phyloP scores from a whole-genome alignment of 1,284 basidiomycete genomes.

The Naganishia sp. region DNA sequence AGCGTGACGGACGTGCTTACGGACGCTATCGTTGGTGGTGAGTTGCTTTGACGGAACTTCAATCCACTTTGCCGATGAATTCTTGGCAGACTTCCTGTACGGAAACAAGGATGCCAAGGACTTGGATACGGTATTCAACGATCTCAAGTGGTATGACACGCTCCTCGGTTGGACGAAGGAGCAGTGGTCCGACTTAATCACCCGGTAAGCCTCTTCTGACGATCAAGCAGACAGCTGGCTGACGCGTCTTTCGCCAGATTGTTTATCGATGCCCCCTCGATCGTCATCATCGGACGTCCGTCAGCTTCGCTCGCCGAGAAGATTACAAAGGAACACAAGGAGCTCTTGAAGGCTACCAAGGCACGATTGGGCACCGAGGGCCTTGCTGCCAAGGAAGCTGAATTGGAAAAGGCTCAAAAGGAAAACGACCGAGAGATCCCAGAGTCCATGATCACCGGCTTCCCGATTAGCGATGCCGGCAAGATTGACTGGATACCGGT shows the following conservation, averaged over 20 bases:
- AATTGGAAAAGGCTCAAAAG: constrained; percentile 78
- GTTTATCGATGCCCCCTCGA: constrained; percentile 68
- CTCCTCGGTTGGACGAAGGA: constrained; percentile 71
- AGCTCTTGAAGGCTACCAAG: constrained; percentile 70
- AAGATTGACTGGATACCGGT: constrained; percentile 95
- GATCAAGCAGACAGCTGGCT: neutral
- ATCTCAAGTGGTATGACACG: constrained; percentile 70
- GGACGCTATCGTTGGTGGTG: constrained; percentile 64
- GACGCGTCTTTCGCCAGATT: constrained; percentile 60
- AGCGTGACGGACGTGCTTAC: constrained; percentile 44
- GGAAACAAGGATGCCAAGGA: constrained; percentile 81
- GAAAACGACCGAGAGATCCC: constrained; percentile 61
- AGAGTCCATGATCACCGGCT: constrained; percentile 58
- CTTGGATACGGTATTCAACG: constrained; percentile 71
- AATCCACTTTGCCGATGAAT: neutral
- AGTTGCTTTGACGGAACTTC: constrained; percentile 28
- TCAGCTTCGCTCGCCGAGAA: constrained; percentile 80
- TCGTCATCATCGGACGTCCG: constrained; percentile 81
- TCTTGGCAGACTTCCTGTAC: constrained; percentile 74
- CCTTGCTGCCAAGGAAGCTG: constrained; percentile 68
- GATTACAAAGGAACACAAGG: constrained; percentile 79
- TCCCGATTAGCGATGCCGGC: constrained; percentile 66
- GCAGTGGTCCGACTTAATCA: constrained; percentile 79
- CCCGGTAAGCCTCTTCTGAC: constrained; percentile 62
- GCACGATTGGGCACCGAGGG: constrained; percentile 59